Conservation (phyloP, 83 land plant species). For the Larix sibirica region DNA sequence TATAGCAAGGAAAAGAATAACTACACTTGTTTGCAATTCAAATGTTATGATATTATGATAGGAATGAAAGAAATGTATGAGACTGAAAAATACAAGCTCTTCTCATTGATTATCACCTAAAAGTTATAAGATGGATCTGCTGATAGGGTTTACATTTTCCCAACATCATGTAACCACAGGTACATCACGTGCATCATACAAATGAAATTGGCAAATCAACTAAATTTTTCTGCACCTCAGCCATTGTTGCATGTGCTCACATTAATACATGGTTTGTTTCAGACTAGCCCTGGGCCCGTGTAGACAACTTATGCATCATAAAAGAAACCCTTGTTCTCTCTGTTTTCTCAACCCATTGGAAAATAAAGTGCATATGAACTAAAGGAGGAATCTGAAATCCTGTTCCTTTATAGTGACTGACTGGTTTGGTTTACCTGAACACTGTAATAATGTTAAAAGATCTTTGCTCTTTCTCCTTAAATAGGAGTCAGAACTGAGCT, state of each 20-base stretch:
- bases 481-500: not conserved
- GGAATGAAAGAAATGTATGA: not conserved
- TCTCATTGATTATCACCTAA: no score
- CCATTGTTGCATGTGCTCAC: not conserved
- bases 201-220: no score
- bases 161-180: no score
- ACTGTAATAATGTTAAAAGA: not conserved
- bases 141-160: no score
- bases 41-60: not conserved
- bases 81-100: not conserved
- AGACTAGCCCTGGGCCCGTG: not conserved
- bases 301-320: not conserved
- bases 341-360: not conserved
- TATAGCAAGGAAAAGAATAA: not conserved
- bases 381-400: not conserved
- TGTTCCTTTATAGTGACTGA: not conserved
- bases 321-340: not conserved
- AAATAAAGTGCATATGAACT: not conserved
- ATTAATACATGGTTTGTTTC: not conserved
- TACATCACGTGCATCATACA: no score
- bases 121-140: no score
- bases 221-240: not conserved
- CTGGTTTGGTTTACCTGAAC: not conserved
- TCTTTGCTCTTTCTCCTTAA: no score
- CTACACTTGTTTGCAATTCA: not conserved